Base-by-base conservation (phyloP, 352 stramenopile genomes). In the Phytopythium vexans region DNA sequence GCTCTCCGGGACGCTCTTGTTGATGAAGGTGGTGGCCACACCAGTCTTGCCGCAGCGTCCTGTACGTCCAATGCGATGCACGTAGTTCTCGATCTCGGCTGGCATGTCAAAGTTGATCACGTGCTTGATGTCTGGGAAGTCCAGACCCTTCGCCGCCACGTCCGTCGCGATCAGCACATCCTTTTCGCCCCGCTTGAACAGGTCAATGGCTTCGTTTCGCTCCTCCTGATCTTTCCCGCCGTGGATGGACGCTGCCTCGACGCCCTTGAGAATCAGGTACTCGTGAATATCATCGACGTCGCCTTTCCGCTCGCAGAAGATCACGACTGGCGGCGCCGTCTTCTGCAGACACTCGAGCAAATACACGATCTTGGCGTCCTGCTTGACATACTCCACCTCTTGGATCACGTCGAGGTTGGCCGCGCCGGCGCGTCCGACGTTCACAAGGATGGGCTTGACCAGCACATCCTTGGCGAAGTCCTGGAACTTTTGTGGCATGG, bases 21-120 rank as follows among this genome's bases (percentile, higher is more conserved):
- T 99, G 71, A 99, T 99, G 58, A 99, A 99, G 3, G 97, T 99
- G 9, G 97, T 99, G 1, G 97, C 97, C 0, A 99, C 96, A 35
- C 83, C 83, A 2, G 96, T 99, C 67, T 99, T 99, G 8, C 97
- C 97, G 63, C 94, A 98, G 38, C 97, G 95, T 38, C 97, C 97
- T 8, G 97, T 99, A 54, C 97, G 95, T 41, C 97, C 97, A 60
- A 99, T 99, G 51, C 97, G 83, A 91, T 99, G 97, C 38, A 99
- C 96, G 70, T 99, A 99, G 70, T 99, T 99, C 74, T 99, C 97
- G 64, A 99, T 99, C 70, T 99, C 96, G 39, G 79, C 82, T 0
- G 97, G 97, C 97, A 99, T 99, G 72, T 99, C 97, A 64, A 99
- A 99, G 70, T 99, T 99, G 58, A 99, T 99, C 12, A 99, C 97